Conservation (phyloP, 208 protist species). For the Trypanosoma avium region DNA sequence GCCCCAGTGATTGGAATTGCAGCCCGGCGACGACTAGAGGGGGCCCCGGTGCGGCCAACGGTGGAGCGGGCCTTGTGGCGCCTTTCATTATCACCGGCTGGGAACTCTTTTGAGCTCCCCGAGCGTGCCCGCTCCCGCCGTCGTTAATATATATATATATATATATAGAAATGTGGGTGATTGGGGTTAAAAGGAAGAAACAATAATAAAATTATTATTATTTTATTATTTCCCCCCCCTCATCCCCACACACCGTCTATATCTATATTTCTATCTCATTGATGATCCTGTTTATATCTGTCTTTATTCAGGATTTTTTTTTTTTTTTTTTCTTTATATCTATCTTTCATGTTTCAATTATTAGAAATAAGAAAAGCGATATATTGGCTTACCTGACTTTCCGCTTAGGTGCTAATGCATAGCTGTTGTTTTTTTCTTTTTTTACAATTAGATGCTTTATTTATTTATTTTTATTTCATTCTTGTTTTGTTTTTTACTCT, state of each 20-base stretch:
- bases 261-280: no score
- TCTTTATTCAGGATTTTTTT: not conserved
- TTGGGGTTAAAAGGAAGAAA: no score
- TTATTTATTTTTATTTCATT: not conserved
- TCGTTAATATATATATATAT: no score
- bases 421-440: not conserved
- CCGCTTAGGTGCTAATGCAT: not conserved
- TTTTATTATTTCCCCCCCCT: conserved; percentile 32
- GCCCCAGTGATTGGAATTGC: conserved; percentile 57
- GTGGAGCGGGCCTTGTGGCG: conserved; percentile 66
- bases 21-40: conserved; percentile 47
- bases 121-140: conserved; percentile 43
- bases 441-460: not conserved
- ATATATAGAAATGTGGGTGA: not conserved
- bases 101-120: conserved; percentile 23
- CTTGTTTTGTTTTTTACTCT: conserved; percentile 23
- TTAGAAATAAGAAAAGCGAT: no score
- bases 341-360: not conserved
- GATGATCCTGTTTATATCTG: no score
- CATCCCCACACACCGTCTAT: not conserved
- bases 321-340: not conserved
- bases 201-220: no score
- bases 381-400: no score
- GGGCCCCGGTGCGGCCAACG: conserved; percentile 31
- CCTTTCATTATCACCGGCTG: conserved; percentile 41